A percentile compares a stretch with the other conserved stretches of the same genome.
Conservation (phyloP, 306 rosid genomes). For the Cicer judaicum region DNA sequence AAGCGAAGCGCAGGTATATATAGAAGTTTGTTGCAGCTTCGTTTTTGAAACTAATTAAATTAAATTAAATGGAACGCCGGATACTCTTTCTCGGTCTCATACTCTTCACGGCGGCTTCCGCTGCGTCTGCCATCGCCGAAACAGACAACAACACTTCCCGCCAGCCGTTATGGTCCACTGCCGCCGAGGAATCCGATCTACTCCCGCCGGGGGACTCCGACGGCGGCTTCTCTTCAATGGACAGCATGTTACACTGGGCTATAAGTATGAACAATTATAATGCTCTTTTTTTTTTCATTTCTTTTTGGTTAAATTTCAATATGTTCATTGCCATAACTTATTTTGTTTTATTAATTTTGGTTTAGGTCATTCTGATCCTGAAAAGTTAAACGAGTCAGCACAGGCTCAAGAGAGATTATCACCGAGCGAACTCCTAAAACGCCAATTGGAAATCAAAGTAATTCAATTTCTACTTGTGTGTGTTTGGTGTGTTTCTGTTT, state of each 20-base stretch:
- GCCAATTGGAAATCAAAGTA: constrained; percentile 77
- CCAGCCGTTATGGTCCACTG: constrained; percentile 53
- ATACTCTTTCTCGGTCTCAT: constrained; percentile 36
- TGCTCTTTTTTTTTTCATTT: not conserved
- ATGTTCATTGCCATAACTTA: not conserved
- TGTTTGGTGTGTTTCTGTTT: constrained; percentile 1
- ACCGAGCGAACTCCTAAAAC: constrained; percentile 58
- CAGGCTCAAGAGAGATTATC: constrained; percentile 56
- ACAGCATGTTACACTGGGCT: constrained; percentile 94
- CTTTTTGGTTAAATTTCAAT: not conserved
- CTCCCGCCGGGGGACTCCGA: constrained; percentile 51
- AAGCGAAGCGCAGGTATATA: not conserved
- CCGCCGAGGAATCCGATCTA: constrained; percentile 59
- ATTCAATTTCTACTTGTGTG: not conserved
- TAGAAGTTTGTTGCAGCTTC: not conserved
- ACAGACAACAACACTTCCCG: constrained; percentile 40
- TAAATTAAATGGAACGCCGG: constrained; percentile 40
- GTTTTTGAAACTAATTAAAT: not conserved
- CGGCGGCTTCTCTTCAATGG: constrained; percentile 90
- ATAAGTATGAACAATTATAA: constrained; percentile 52
- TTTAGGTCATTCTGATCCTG: constrained; percentile 85
- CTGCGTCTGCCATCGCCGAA: constrained; percentile 3
- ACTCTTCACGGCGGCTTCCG: constrained; percentile 11
- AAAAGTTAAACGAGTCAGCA: constrained; percentile 68
- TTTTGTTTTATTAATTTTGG: not conserved